A percentile compares a stretch with the other conserved stretches of the same genome.
Conservation (phyloP, 805 yeast species). For the Saccharomycopsis vini region DNA sequence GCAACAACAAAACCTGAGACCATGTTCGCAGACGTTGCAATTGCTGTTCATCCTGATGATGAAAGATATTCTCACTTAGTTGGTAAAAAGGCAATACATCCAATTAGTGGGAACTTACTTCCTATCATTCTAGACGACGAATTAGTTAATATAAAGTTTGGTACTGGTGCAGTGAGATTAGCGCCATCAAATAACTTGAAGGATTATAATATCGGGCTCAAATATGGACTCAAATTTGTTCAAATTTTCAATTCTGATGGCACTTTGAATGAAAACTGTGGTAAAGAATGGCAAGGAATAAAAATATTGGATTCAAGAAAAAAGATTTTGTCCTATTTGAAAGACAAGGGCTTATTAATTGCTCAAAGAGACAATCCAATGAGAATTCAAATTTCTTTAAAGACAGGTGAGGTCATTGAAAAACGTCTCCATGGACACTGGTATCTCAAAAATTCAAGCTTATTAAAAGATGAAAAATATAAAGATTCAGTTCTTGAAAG, state of each 20-base stretch:
- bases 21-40: conserved; percentile 92
- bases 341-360: conserved; percentile 60
- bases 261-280: conserved; percentile 81
- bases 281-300: conserved; percentile 73
- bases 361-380: conserved; percentile 91
- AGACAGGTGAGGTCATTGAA: conserved; percentile 95
- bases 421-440: conserved; percentile 97
- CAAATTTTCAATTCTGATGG: conserved; percentile 92
- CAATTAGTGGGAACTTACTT: conserved; percentile 71
- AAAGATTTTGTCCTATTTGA: conserved; percentile 68
- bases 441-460: conserved; percentile 62
- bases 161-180: conserved; percentile 99
- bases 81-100: conserved; percentile 82
- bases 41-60: conserved; percentile 96
- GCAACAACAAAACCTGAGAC: conserved; percentile 99
- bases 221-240: conserved; percentile 78
- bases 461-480: not conserved
- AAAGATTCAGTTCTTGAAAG: no score
- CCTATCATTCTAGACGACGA: conserved; percentile 86
- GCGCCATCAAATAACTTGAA: conserved; percentile 97
- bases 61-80: conserved; percentile 86
- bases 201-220: conserved; percentile 93
- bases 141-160: conserved; percentile 98
- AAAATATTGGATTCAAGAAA: conserved; percentile 92
- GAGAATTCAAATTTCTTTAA: conserved; percentile 87